phyloP scores from a whole-genome alignment of 2,329 filamentous ascomycete species.

The Exophiala alcalophila region DNA sequence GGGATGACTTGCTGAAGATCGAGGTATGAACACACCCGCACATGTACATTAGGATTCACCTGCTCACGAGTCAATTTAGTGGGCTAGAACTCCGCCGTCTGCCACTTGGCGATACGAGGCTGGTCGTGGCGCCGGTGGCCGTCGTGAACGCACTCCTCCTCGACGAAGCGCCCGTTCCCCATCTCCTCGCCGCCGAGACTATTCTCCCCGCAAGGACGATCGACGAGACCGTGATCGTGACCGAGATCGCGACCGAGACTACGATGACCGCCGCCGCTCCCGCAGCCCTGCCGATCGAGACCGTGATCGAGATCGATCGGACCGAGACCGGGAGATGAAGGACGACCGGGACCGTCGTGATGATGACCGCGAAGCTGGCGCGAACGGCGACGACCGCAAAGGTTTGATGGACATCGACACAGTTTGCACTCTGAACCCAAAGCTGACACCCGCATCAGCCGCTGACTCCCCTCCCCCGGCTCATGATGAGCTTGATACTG shows the following conservation, averaged over 20 bases:
- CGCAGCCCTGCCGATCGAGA: constrained; percentile 35
- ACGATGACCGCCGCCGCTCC: constrained; percentile 13
- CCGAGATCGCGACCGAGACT: constrained; percentile 57
- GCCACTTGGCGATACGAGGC: constrained; percentile 98
- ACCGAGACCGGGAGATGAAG: constrained; percentile 59
- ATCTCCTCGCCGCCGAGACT: constrained; percentile 63
- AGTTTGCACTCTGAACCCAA: constrained; percentile 27
- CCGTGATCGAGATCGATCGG: constrained; percentile 54
- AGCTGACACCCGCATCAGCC: constrained; percentile 42
- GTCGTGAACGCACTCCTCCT: constrained; percentile 70
- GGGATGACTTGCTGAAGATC: constrained; percentile 94
- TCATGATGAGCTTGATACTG: constrained; percentile 94
- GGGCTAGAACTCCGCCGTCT: constrained; percentile 95
- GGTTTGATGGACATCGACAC: constrained; percentile 51
- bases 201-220: constrained; percentile 85
- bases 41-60: neutral
- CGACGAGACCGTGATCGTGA: constrained; percentile 75
- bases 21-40: constrained; percentile 62
- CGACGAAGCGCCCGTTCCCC: constrained; percentile 67
- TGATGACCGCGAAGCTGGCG: constrained; percentile 69
- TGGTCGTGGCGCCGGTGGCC: constrained; percentile 41
- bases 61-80: constrained; percentile 53
- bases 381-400: constrained; percentile 89
- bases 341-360: constrained; percentile 69
- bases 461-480: constrained; percentile 76